Evolutionary conservation across 352 stramenopile genomes (phyloP), one percentile per base, ranked within the genome.

Genomic region (Lagenidium giganteum): DNA sequence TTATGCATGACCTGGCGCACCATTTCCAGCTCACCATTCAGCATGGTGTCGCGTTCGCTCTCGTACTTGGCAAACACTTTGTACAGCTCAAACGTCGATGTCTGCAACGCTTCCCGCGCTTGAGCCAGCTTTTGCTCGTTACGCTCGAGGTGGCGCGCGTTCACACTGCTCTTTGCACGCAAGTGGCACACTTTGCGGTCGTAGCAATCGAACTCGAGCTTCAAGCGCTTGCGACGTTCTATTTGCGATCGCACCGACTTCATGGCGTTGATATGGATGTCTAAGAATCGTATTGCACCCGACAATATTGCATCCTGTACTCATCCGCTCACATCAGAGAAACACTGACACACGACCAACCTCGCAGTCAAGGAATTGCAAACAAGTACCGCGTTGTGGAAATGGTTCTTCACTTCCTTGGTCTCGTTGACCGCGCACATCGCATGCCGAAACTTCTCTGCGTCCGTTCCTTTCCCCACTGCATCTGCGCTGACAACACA

Each of bases 201-300:
- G 33, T 89, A 87, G 30, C 73, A 70, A 40, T 89, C 73, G 23
- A 73, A 87, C 21, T 89, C 77, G 14, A 89, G 65, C 49, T 87
- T 87, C 30, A 83, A 52, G 31, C 50, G 52, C 52, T 84, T 83
- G 27, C 73, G 69, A 53, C 77, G 51, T 13, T 70, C 68, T 35
- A 90, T 86, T 44, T 90, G 74, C 17, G 73, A 86, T 43, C 70
- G 69, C 30, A 78, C 69, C 2, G 69, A 83, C 45, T 80, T 78
- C 70, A 90, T 84, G 12, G 73, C 78, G 41, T 85, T 83, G 45
- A 87, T 73, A 45, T 87, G 73, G 40, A 85, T 85, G 34, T 83
- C 72, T 22, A 87, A 47, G 47, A 86, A 83, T 11, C 78, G 69
- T 11, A 87, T 23, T 3, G 77, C 76, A 8, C 72, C 70, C 2